Evolutionary conservation across 257 asterid species (phyloP), one percentile per base, ranked within the genome.

Genomic region (Craterostigma plantagineum): DNA sequence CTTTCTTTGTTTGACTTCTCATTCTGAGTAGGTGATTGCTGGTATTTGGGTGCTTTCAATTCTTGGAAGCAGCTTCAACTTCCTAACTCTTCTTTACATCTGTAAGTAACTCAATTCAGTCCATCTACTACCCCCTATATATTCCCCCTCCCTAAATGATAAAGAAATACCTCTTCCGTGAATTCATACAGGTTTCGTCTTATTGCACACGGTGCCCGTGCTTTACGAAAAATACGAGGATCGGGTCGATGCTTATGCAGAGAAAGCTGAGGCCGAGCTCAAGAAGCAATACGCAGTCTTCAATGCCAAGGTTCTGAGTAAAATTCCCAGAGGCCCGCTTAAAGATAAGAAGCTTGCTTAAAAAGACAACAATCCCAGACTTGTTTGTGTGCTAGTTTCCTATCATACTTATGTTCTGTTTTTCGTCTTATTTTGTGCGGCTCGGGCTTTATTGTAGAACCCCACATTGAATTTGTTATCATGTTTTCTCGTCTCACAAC

Each of bases 211-310:
- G 12, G 40, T 36, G 40, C 40, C 40, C 14, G 12, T 36, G 40
- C 40, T 36, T 8, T 36, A 36, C 40, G 40, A 36, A 36, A 36
- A 36, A 12, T 36, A 36, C 14, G 40, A 36, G 14, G 40, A 36
- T 36, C 40, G 8, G 8, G 40, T 36, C 8, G 40, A 36, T 36
- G 40, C 40, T 10, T 36, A 2, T 36, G 40, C 40, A 9, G 40
- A 36, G 40, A 10, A 36, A 36, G 40, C 40, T 36, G 40, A 36
- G 40, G 40, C 40, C 40, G 40, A 36, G 40, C 40, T 36, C 14
- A 36, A 36, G 40, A 36, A 36, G 14, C 40, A 36, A 36, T 36
- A 36, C 8, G 40, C 40, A 9, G 40, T 36, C 40, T 36, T 36
- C 40, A 8, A 36, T 36, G 40, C 40, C 11, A 36, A 36, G 14